Evolutionary conservation across 192 early-diverging fungal species (phyloP).

Genomic region (Podila epicladia): DNA sequence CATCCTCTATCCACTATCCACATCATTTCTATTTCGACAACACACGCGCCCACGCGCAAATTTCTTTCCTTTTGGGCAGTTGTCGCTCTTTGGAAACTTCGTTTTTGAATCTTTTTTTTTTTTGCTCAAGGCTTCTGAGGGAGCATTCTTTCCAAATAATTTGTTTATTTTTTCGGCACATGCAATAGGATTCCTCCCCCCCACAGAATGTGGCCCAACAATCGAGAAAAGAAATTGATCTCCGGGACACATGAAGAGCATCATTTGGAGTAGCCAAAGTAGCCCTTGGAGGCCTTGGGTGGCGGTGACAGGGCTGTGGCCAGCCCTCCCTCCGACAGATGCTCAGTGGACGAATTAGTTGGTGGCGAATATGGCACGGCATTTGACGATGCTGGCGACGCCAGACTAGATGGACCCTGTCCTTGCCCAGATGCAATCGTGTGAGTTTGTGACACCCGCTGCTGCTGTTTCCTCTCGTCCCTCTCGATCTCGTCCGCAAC

Average conservation of each 20-base stretch:
- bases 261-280: neutral
- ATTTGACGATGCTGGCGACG: neutral
- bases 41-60: too few species aligned
- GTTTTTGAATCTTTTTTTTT: too few species aligned
- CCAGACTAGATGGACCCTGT: neutral
- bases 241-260: neutral
- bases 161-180: too few species aligned
- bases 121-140: too few species aligned
- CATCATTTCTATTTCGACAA: neutral
- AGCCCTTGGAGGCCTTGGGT: neutral
- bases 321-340: neutral
- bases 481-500: conserved; percentile 45
- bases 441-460: neutral
- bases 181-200: too few species aligned
- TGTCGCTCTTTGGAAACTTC: too few species aligned
- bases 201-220: too few species aligned
- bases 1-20: too few species aligned
- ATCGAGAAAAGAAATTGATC: too few species aligned
- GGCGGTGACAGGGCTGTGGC: neutral
- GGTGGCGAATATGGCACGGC: neutral
- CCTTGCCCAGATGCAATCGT: neutral
- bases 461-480: conserved; percentile 17
- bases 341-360: neutral
- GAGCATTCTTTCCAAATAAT: too few species aligned
- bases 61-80: too few species aligned